A percentile compares a stretch with the other conserved stretches of the same genome.
Conservation (phyloP, 257 asterid genomes). For the Nicotiana noctiflora region DNA sequence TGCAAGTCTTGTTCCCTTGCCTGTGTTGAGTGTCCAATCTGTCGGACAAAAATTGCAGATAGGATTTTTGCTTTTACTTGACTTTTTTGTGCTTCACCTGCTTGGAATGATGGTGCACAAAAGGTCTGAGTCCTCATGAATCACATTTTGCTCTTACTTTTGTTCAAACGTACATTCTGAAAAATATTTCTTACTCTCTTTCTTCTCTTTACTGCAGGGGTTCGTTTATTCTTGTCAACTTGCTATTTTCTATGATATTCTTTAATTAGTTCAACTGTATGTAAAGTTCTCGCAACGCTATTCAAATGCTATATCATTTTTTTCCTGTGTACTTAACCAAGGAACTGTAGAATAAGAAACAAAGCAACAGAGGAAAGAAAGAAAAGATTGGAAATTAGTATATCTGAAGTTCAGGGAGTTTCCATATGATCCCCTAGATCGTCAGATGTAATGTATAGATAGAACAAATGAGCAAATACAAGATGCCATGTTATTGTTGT, state of each 20-base stretch:
- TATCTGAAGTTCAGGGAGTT: neutral
- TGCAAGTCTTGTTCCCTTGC: conserved; percentile 95
- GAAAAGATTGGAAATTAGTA: conserved; percentile 7
- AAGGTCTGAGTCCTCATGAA: neutral
- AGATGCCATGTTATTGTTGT: neutral
- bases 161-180: neutral
- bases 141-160: neutral
- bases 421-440: neutral
- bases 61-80: conserved; percentile 79
- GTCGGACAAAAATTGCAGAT: conserved; percentile 65
- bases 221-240: conserved; percentile 28
- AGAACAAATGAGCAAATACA: neutral
- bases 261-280: conserved; percentile 51
- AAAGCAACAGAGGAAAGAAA: neutral
- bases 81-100: conserved; percentile 13
- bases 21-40: conserved; percentile 80
- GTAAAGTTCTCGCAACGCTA: conserved; percentile 15
- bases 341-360: neutral
- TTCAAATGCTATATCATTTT: conserved; percentile 20
- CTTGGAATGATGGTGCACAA: conserved; percentile 4
- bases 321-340: conserved; percentile 13
- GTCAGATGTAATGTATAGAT: conserved; percentile 17
- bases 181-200: conserved; percentile 7
- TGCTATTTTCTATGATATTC: conserved; percentile 33
- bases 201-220: conserved; percentile 32